phyloP scores from a whole-genome alignment of 73 alveolate species.

The Paramecium primaurelia region DNA sequence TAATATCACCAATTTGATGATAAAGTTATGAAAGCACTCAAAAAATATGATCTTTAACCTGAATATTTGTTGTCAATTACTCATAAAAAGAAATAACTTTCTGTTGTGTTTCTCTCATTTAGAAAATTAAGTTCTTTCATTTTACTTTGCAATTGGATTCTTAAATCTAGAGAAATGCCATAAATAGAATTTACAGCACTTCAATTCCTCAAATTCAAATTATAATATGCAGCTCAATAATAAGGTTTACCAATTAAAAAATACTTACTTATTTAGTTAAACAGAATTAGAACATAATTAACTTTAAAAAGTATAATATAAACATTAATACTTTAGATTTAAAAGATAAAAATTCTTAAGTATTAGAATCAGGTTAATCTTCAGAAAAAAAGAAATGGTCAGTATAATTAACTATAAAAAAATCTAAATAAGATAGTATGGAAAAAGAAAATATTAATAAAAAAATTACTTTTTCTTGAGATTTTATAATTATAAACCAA shows the following conservation, averaged over 20 bases:
- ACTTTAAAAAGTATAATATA: neutral
- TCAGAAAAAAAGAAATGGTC: neutral
- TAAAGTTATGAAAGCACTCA: neutral
- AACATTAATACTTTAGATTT: neutral
- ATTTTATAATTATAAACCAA: neutral
- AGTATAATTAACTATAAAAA: neutral
- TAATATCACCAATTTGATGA: neutral
- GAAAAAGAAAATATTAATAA: neutral
- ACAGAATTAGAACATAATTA: neutral
- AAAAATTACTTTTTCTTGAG: neutral
- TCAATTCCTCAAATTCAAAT: neutral
- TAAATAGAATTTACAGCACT: neutral
- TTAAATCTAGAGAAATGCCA: neutral
- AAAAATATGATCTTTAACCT: neutral
- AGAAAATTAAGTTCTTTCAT: neutral
- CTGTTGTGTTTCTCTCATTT: neutral
- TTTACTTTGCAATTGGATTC: neutral
- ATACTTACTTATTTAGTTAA: neutral
- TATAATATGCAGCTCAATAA: neutral
- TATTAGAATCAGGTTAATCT: neutral
- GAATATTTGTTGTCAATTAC: neutral
- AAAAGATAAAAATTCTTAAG: neutral
- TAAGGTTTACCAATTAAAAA: neutral
- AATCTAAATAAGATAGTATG: neutral
- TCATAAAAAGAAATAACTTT: neutral